Conservation (phyloP, 1,284 basidiomycete species). For the Ceratobasidium sp. region DNA sequence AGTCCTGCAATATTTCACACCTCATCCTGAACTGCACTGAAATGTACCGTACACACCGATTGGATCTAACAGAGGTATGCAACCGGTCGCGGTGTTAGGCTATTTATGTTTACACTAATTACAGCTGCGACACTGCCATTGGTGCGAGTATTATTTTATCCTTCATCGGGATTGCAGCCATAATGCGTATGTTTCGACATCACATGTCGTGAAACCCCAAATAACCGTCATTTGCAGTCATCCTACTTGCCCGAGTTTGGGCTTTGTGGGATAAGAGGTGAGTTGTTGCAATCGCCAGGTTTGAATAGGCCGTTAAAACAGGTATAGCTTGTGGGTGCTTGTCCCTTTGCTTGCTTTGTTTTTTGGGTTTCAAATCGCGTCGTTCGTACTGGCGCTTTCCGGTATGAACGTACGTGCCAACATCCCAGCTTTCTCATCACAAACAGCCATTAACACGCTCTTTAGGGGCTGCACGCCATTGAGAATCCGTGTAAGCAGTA, state of each 20-base stretch:
- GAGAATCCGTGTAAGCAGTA: neutral
- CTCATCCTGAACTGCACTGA: too few relatives aligned
- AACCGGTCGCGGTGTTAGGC: too few relatives aligned
- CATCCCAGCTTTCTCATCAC: too few relatives aligned
- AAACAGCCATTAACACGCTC: neutral
- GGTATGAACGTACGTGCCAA: neutral
- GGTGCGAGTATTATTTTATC: neutral
- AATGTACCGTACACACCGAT: neutral
- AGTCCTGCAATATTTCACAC: neutral
- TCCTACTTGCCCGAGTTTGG: conserved; percentile 8
- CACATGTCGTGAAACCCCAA: neutral
- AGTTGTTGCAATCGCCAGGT: neutral
- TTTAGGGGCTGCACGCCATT: neutral
- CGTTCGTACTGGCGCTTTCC: neutral
- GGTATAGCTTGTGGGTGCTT: neutral
- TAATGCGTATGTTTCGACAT: neutral
- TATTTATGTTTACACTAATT: neutral
- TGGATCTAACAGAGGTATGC: too few relatives aligned
- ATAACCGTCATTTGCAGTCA: neutral
- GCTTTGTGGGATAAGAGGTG: neutral
- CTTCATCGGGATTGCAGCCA: neutral
- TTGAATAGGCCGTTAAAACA: neutral
- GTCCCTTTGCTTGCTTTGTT: neutral
- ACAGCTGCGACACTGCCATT: neutral
- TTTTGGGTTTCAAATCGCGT: neutral